These are phyloP conservation scores for Penicillium canariense DNA, from an alignment of 495 filamentous ascomycete genomes.

Conservation along the genomic window DNA sequence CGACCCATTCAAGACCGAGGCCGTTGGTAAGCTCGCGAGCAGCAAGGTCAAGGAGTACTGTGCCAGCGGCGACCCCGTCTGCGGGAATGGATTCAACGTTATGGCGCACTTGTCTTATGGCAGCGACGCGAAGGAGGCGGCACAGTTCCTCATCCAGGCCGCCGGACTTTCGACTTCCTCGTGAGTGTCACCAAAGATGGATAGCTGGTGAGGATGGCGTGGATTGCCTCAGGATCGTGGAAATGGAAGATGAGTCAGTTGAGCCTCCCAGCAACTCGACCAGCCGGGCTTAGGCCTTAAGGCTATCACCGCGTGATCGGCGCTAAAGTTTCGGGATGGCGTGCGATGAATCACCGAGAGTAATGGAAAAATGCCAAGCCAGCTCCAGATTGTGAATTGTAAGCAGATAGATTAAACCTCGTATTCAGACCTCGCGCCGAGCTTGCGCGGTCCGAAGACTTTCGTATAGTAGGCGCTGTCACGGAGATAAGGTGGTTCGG, in stretches of 20 bases:
- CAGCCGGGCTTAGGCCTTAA: not conserved
- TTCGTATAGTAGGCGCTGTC: not conserved
- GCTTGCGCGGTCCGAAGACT: not conserved
- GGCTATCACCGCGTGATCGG: not conserved
- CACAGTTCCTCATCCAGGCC: conserved; percentile 42
- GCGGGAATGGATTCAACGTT: conserved; percentile 48
- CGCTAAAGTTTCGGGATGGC: not conserved
- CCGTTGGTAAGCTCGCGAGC: conserved; percentile 43
- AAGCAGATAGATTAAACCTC: not conserved
- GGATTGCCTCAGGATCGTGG: too few species aligned
- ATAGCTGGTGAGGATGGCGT: too few species aligned
- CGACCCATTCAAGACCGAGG: conserved; percentile 50
- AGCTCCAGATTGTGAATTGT: not conserved
- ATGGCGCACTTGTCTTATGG: conserved; percentile 54
- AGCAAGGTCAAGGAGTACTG: conserved; percentile 53
- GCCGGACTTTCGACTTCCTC: conserved; percentile 24
- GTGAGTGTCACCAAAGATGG: too few species aligned
- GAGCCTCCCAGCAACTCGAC: not conserved
- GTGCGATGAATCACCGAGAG: not conserved
- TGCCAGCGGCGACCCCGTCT: conserved; percentile 54
- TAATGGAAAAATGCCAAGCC: not conserved
- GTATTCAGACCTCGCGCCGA: not conserved
- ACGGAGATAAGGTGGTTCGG: not conserved
- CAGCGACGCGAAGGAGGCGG: conserved; percentile 44
- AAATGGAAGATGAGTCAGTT: not conserved